Conservation (phyloP, 176 grass and related monocot genomes). For the Oryza glaberrima region DNA sequence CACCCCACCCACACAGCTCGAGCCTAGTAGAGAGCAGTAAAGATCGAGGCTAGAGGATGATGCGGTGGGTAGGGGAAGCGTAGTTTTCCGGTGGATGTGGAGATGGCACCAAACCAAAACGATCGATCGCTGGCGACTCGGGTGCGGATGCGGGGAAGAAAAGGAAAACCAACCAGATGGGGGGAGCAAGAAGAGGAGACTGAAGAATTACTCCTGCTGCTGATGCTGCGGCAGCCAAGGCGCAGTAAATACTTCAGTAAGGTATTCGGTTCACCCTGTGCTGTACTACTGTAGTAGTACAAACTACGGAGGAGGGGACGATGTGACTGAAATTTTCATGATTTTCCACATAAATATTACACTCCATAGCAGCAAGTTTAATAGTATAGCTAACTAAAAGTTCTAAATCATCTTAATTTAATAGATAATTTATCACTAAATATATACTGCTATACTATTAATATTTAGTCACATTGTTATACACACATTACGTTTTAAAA, state of each 20-base stretch:
- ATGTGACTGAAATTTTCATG: neutral
- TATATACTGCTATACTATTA: no score
- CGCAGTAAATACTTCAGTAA: neutral
- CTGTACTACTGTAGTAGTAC: neutral
- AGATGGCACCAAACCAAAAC: slow-evolving; percentile 38
- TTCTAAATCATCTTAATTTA: no score
- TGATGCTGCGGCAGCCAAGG: no score
- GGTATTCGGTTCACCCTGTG: neutral
- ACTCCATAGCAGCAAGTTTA: no score
- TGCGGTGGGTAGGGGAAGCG: slow-evolving; percentile 35
- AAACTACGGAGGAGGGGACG: neutral
- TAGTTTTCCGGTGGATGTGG: slow-evolving; percentile 67
- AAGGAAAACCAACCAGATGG: slow-evolving; percentile 13
- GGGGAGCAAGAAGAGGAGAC: neutral
- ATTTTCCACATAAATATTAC: neutral
- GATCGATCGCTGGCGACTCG: slow-evolving; percentile 17
- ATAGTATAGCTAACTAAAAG: no score
- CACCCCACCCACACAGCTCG: neutral
- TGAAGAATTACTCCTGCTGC: neutral
- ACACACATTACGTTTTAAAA: no score
- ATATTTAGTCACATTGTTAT: no score
- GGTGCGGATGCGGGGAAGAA: slow-evolving; percentile 43
- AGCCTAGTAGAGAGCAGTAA: neutral
- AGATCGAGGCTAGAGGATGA: neutral
- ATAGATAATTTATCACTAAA: no score